phyloP scores from a whole-genome alignment of 805 yeast species.

The Metschnikowia peoriensis region DNA sequence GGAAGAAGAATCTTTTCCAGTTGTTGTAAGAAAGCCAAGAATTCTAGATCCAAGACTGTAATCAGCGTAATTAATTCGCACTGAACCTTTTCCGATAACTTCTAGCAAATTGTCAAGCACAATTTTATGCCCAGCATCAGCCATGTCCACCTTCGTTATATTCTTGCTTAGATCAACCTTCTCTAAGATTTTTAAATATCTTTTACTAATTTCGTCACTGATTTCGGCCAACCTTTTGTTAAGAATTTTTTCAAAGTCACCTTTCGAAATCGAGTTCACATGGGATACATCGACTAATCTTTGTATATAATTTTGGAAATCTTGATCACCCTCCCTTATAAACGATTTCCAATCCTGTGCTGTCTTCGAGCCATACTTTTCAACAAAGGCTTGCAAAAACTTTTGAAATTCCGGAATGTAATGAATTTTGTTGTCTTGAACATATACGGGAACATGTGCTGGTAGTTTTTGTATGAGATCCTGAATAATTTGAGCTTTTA shows the following conservation, averaged over 20 bases:
- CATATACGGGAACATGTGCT: slow-evolving; percentile 30
- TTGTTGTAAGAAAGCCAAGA: slow-evolving; percentile 39
- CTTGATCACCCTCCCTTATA: slow-evolving; percentile 19
- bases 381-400: slow-evolving; percentile 32
- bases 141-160: slow-evolving; percentile 4
- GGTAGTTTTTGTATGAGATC: slow-evolving; percentile 27
- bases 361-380: slow-evolving; percentile 20
- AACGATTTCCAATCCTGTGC: slow-evolving; percentile 26
- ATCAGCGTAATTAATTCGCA: slow-evolving; percentile 40
- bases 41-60: slow-evolving; percentile 38
- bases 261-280: slow-evolving; percentile 19
- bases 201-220: slow-evolving; percentile 23
- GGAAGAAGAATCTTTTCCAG: slow-evolving; percentile 11
- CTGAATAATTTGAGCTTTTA: slow-evolving; percentile 19
- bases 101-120: slow-evolving; percentile 31
- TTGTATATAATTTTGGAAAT: slow-evolving; percentile 20
- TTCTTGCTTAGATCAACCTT: slow-evolving; percentile 18
- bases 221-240: slow-evolving; percentile 23
- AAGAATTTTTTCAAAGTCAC: slow-evolving; percentile 23
- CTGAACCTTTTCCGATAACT: slow-evolving; percentile 31
- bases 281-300: slow-evolving; percentile 8
- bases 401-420: slow-evolving; percentile 39
- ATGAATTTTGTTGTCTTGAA: slow-evolving; percentile 34
- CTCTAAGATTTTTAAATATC: slow-evolving; percentile 28
- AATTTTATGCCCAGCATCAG: slow-evolving; percentile 21